These are phyloP conservation scores for Canavalia ensiformis DNA, from an alignment of 306 rosid genomes.

Conservation along the genomic window DNA sequence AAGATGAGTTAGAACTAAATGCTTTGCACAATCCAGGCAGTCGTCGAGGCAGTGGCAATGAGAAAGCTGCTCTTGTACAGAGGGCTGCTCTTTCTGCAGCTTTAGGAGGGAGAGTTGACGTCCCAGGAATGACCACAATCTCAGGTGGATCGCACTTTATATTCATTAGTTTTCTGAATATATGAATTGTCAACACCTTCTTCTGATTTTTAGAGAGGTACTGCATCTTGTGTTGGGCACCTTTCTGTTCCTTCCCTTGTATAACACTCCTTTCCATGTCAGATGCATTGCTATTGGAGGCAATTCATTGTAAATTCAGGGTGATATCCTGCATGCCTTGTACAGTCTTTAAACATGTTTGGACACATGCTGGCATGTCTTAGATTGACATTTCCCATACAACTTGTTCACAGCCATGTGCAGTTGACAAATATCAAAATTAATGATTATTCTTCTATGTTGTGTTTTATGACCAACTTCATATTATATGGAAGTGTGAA, in stretches of 20 bases:
- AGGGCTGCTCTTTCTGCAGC: slow-evolving; percentile 97
- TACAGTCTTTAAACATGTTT: slow-evolving; percentile 5
- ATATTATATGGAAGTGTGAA: slow-evolving; percentile 30
- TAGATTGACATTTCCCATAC: slow-evolving; percentile 18
- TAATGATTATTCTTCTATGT: slow-evolving; percentile 24
- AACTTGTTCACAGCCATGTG: slow-evolving; percentile 38
- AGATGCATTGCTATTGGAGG: background rate
- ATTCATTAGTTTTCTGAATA: slow-evolving; percentile 33
- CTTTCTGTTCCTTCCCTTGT: slow-evolving; percentile 27
- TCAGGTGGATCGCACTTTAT: slow-evolving; percentile 70
- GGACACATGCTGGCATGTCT: slow-evolving; percentile 26
- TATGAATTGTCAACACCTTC: slow-evolving; percentile 18
- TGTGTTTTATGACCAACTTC: slow-evolving; percentile 25
- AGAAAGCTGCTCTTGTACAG: slow-evolving; percentile 93
- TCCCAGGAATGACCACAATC: slow-evolving; percentile 86
- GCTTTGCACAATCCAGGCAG: slow-evolving; percentile 98
- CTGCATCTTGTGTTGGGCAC: slow-evolving; percentile 14
- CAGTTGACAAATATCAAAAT: slow-evolving; percentile 31
- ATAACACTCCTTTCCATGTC: slow-evolving; percentile 32
- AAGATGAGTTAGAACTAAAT: slow-evolving; percentile 96
- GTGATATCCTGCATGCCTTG: slow-evolving; percentile 20
- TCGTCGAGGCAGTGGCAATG: slow-evolving; percentile 88
- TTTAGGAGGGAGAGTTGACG: slow-evolving; percentile 94
- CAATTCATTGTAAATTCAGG: no score
- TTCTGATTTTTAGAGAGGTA: slow-evolving; percentile 36